Base-by-base conservation (phyloP, 257 asterid species). In the Salvia rosmarinus region DNA sequence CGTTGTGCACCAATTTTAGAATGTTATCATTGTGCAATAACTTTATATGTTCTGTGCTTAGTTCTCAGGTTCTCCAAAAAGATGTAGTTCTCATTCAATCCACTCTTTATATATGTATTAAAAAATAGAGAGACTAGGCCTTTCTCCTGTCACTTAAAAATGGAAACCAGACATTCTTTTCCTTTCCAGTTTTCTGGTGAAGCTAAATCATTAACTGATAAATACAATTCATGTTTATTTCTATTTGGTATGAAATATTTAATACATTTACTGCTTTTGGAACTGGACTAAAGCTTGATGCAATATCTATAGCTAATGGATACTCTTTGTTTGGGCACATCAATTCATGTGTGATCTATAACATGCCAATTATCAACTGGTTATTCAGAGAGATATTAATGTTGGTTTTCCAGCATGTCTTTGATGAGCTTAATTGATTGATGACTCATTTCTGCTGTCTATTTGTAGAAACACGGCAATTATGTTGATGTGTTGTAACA, bases 401-500 rank as follows among this genome's bases (percentile, higher is more conserved):
- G 16, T 28, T 75, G 25, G 11, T 67, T 42, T 43, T 58, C 39
- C 25, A 5, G 25, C 6, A 11, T 28, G 23, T 55, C 19, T 23
- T 67, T 42, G 30, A 43, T 52, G 50, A 30, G 68, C 65, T 74
- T 44, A 64, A 55, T 64, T 37, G 23, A 7, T 32, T 37, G 17
- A 64, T 3, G 56, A 54, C 44, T 43, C 7, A 2, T 47, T 50
- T 46, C 25, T 60, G 56, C 9, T 40, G 60, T 34, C 25, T 59
- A 8, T 8, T 59, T 7, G 2, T 14, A 30, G 13, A 34, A 19
- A 34, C 12, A 17, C 10, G 4, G 12, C 19, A 34, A 20, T 40
- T 13, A 54, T 39, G 49, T 62, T 73, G 70, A 42, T 64, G 1
- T 17, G 14, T 63, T 56, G 28, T 73, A 43, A 28, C 20, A 49